Conservation (phyloP, 2,329 filamentous ascomycete genomes). For the Stagonosporopsis cucurbitacearum region DNA sequence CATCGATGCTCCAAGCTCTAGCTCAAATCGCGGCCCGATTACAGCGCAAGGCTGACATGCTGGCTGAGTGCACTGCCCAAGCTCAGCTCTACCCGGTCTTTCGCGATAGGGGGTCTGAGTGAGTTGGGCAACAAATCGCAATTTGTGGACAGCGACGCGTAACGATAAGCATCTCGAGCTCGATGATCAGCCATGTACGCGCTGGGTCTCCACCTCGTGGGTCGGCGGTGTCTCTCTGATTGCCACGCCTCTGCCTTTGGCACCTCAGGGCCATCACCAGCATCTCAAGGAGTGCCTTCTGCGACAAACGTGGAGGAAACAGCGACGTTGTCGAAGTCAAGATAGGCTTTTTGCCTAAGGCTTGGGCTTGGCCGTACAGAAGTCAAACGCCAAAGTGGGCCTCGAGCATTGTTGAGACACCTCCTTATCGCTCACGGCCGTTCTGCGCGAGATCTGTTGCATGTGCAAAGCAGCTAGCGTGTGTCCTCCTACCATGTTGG, state of each 20-base stretch:
- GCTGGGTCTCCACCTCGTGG: conserved; percentile 1
- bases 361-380: conserved; percentile 27
- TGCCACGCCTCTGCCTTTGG: neutral
- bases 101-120: conserved; percentile 6
- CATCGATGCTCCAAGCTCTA: neutral
- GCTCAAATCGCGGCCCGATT: conserved; percentile 5
- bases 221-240: conserved; percentile 1
- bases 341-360: conserved; percentile 34
- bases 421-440: conserved; percentile 20
- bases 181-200: conserved; percentile 5
- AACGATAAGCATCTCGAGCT: conserved; percentile 7
- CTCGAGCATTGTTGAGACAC: conserved; percentile 29
- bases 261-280: neutral
- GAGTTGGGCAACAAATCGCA: conserved; percentile 12
- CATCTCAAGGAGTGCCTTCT: conserved; percentile 4
- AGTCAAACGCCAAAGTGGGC: conserved; percentile 32
- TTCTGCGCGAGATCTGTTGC: conserved; percentile 23
- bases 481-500: conserved; percentile 23
- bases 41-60: conserved; percentile 4
- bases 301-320: conserved; percentile 3
- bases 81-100: neutral
- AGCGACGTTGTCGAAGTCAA: conserved; percentile 20
- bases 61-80: conserved; percentile 11
- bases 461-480: conserved; percentile 23
- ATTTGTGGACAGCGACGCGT: conserved; percentile 13